These are phyloP conservation scores for Beauveria brongniartii DNA, from an alignment of 2,329 filamentous ascomycete species.

Conservation along the genomic window DNA sequence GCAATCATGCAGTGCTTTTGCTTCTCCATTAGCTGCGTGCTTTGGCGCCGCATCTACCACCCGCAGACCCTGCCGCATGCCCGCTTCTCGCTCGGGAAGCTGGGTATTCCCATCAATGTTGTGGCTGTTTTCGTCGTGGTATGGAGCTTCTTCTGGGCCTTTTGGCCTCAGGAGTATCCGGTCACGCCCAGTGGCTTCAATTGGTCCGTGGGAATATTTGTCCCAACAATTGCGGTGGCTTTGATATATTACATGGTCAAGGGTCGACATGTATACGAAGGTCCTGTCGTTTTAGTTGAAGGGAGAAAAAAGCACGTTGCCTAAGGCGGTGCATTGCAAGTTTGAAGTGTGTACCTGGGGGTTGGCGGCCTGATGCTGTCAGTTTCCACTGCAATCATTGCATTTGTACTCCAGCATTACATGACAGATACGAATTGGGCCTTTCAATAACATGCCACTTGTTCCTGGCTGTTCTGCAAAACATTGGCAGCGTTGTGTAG, in stretches of 20 bases:
- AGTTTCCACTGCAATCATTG: neutral
- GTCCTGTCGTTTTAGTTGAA: conserved; percentile 12
- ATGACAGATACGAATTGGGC: neutral
- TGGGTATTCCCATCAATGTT: conserved; percentile 11
- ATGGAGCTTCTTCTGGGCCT: conserved; percentile 15
- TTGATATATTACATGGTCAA: conserved; percentile 10
- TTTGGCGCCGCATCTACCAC: conserved; percentile 12
- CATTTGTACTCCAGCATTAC: neutral
- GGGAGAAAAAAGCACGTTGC: conserved; percentile 1
- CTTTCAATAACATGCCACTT: too few relatives aligned
- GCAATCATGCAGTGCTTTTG: conserved; percentile 13
- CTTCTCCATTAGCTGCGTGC: conserved; percentile 12
- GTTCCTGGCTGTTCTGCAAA: too few relatives aligned
- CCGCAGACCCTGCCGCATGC: conserved; percentile 13
- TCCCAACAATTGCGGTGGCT: conserved; percentile 1
- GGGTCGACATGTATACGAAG: conserved; percentile 8
- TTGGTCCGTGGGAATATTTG: conserved; percentile 11
- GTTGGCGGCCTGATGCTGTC: neutral
- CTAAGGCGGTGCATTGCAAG: neutral
- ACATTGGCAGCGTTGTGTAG: too few relatives aligned
- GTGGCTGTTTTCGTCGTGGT: neutral
- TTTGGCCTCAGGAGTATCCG: conserved; percentile 13
- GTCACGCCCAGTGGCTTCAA: conserved; percentile 13
- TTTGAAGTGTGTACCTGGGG: neutral
- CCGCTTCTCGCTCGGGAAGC: conserved; percentile 11